Base-by-base conservation (phyloP, 768 basidiomycete species). In the Auriscalpium vulgare region DNA sequence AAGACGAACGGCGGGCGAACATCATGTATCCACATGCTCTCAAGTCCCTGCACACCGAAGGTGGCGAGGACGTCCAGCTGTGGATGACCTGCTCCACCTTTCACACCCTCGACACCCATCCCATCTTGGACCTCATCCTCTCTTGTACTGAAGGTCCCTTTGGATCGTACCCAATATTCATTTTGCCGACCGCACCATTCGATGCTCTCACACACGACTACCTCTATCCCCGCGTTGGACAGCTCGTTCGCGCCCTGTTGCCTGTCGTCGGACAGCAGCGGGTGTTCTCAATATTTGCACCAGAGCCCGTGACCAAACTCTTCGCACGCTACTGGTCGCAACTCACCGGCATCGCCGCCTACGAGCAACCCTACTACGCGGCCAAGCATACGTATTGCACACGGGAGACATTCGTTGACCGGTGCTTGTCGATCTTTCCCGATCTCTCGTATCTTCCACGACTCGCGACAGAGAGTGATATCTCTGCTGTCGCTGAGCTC, bases 241-340 rank as follows among this genome's bases (percentile, higher is more conserved):
- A 64, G 13, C 69, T 87, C 8, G 79, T 76, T 3, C 50, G 60
- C 1, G 69, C 66, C 10, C 69, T 89, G 10, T 59, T 66, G 9
- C 59, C 51, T 0, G 50, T 61, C 3, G 71, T 80, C 17, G 67
- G 70, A 10, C 52, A 56, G 5, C 63, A 69, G 35, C 74, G 85
- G 10, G 72, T 85, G 0, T 90, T 83, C 66, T 87, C 88, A 1
- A 74, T 88, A 9, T 90, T 87, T 60, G 80, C 83, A 1, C 71
- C 76, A 6, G 73, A 80, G 4, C 60, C 64, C 7, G 68, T 88
- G 16, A 69, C 80, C 3, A 43, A 57, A 8, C 60, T 62, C 3
- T 87, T 90, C 58, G 72, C 75, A 3, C 51, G 66, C 2, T 60
- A 72, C 16, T 88, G 84, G 86, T 69, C 71, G 23, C 53, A 60